phyloP scores from a whole-genome alignment of 139 green algal genomes.

The Zygnema circumcarinatum region DNA sequence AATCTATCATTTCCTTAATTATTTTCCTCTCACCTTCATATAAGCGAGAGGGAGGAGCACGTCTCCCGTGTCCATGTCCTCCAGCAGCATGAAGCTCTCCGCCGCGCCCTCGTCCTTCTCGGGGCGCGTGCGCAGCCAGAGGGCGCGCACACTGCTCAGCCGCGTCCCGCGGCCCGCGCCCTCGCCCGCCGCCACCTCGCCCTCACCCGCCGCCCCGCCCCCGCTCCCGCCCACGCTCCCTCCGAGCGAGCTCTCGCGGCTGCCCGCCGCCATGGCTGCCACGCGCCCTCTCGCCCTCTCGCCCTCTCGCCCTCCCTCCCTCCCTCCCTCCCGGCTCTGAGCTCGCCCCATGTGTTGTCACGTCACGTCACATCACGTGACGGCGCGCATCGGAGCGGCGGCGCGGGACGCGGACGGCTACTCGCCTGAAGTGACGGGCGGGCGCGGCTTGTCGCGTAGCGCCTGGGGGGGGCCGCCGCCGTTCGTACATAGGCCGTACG shows the following conservation, averaged over 20 bases:
- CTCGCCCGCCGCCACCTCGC: background rate
- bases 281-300: background rate
- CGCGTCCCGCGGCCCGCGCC: background rate
- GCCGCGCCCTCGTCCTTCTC: background rate
- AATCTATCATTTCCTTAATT: no score
- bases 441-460: no score
- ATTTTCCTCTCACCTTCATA: conserved; percentile 68
- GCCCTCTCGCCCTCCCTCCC: background rate
- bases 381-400: no score
- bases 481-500: no score
- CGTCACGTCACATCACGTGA: no score
- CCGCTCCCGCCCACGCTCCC: background rate
- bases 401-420: no score
- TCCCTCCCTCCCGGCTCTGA: background rate
- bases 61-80: conserved; percentile 69
- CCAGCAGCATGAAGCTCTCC: conserved; percentile 66
- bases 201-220: no score
- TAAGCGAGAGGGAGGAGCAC: conserved; percentile 71
- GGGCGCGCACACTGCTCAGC: background rate
- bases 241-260: no score
- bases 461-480: no score
- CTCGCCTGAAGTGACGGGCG: no score
- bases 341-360: no score
- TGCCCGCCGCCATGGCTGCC: background rate
- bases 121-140: background rate